Evolutionary conservation across 2,329 filamentous ascomycete genomes (phyloP), one percentile per base, ranked within the genome.

Genomic region (Neofusicoccum sp.): DNA sequence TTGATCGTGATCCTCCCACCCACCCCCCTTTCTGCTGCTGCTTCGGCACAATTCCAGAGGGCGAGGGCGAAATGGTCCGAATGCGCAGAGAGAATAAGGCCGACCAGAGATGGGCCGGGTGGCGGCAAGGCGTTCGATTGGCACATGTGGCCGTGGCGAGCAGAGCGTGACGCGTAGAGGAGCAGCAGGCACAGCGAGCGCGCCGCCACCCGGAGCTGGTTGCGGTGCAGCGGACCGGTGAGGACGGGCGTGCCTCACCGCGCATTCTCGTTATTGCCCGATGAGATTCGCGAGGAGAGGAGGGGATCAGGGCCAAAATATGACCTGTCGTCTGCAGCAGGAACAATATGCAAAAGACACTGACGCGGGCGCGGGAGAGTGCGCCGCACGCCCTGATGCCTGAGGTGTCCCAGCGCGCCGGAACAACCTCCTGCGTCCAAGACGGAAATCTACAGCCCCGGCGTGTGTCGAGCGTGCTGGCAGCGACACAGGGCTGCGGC

Each of bases 251-350:
- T 12, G 33, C 34, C 49, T 54, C 36, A 56, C 51, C 51, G 51
- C 28, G 51, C 51, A 56, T 56, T 41, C 38, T 41, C 51, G 28
- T 43, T 40, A 28, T 54, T 40, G 34, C 34, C 49, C 16, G 49
- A 40, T n/a, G 24, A 56, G 36, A 56, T 30, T 36, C 26, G 30
- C 51, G 36, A 41, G 26, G 26, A 36, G 11, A 38, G 33, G 36
- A n/a, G 49, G 34, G n/a, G 11, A 4, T 3, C 20, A 31, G 7
- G 24, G 14, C 7, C 4, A 41, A 38, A 56, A 56, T 43, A 41
- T 56, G 51, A 56, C 38, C 36, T 56, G 51, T 56, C 51, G 51
- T 56, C 38, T 56, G 51, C 38, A 56, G 51, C 44, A 33, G 44
- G 44, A 48, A 48, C 28, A 48, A 31, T 8, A 14, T 31, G 51